Evolutionary conservation across 441 rosid genomes (phyloP).

Genomic region (Sinapis alba): DNA sequence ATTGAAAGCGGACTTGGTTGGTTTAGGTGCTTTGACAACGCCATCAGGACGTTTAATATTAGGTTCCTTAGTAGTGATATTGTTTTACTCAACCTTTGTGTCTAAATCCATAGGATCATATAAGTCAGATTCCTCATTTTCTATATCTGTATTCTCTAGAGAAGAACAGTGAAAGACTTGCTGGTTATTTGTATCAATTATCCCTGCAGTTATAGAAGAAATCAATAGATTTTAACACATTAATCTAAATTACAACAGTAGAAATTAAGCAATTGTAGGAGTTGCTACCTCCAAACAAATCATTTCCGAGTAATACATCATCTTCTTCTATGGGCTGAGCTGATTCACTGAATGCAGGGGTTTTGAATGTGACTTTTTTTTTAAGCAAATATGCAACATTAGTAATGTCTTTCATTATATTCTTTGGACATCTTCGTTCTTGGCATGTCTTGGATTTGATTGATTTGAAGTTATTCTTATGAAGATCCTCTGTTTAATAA

Average conservation of each 20-base stretch:
- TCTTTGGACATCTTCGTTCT: too few relatives aligned
- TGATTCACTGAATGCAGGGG: neutral
- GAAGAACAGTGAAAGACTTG: too few relatives aligned
- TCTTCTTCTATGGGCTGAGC: neutral
- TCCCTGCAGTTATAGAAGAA: neutral
- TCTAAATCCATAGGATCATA: neutral
- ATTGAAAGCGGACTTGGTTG: too few relatives aligned
- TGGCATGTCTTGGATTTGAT: neutral
- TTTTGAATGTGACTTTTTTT: neutral
- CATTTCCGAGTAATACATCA: neutral
- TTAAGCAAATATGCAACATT: neutral
- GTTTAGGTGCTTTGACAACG: too few relatives aligned
- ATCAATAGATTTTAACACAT: too few relatives aligned
- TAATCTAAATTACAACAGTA: too few relatives aligned
- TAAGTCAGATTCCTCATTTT: neutral
- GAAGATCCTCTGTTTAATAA: too few relatives aligned
- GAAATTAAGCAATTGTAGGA: too few relatives aligned
- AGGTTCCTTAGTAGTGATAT: neutral
- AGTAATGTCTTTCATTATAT: neutral
- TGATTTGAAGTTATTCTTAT: too few relatives aligned
- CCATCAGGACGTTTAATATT: too few relatives aligned
- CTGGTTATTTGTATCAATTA: too few relatives aligned
- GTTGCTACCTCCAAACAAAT: neutral
- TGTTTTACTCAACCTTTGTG: neutral
- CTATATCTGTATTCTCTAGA: neutral